A percentile compares a stretch with the other conserved stretches of the same genome.
phyloP scores from a whole-genome alignment of 768 basidiomycete species.

The Gloeophyllum trabeum region DNA sequence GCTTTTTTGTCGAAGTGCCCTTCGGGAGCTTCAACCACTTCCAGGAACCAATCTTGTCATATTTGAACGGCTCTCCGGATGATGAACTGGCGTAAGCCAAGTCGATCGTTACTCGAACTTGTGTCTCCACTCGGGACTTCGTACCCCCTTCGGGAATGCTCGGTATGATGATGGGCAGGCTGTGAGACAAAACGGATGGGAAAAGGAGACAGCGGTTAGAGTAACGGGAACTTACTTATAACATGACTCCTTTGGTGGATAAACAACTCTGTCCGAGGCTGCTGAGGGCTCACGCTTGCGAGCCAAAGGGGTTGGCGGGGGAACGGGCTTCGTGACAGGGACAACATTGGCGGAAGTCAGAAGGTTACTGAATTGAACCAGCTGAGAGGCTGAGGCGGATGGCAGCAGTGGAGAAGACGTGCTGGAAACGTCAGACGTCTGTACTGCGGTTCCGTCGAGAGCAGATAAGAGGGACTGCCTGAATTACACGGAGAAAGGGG shows the following conservation, averaged over 20 bases:
- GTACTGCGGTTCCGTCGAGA: too few relatives aligned
- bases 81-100: conserved; percentile 49
- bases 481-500: too few relatives aligned
- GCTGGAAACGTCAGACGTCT: too few relatives aligned
- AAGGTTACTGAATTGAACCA: too few relatives aligned
- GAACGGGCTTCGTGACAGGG: conserved; percentile 57
- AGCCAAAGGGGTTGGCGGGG: conserved; percentile 50
- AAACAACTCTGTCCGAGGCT: conserved; percentile 48
- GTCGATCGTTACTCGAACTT: conserved; percentile 78
- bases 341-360: too few relatives aligned
- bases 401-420: too few relatives aligned
- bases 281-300: conserved; percentile 42
- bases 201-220: conserved; percentile 8
- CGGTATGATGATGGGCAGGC: conserved; percentile 73
- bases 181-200: conserved; percentile 17
- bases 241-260: conserved; percentile 65
- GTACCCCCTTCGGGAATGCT: conserved; percentile 76
- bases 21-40: conserved; percentile 76
- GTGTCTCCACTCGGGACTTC: conserved; percentile 92
- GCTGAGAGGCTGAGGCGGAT: too few relatives aligned
- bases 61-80: conserved; percentile 47
- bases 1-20: conserved; percentile 75
- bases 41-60: conserved; percentile 83
- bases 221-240: conserved; percentile 43
- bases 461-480: too few relatives aligned